Conservation (phyloP, 1,139 yeast species). For the Torulaspora globosa region DNA sequence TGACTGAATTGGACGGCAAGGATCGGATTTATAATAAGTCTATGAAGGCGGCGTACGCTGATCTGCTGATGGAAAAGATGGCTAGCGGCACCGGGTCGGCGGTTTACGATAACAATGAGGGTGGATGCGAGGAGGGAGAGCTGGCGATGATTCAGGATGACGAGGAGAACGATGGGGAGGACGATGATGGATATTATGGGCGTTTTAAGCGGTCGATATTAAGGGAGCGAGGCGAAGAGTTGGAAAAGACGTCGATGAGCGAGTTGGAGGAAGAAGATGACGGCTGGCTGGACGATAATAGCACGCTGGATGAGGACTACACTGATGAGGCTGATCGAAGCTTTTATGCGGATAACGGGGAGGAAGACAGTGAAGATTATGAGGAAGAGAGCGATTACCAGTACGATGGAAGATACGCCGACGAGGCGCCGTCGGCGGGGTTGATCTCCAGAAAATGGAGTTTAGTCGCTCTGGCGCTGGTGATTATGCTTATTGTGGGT, state of each 20-base stretch:
- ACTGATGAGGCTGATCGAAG: slow-evolving; percentile 20
- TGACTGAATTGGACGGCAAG: slow-evolving; percentile 5
- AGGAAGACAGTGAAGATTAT: background rate
- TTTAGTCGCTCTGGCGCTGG: background rate
- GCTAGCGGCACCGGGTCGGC: slow-evolving; percentile 7
- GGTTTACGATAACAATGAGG: slow-evolving; percentile 14
- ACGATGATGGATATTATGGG: slow-evolving; percentile 10
- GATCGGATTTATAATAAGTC: slow-evolving; percentile 14
- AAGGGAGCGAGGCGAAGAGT: slow-evolving; percentile 9
- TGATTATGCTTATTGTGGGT: slow-evolving; percentile 6
- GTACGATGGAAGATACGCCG: slow-evolving; percentile 2
- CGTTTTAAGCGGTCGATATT: slow-evolving; percentile 16
- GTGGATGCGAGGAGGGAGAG: slow-evolving; percentile 14
- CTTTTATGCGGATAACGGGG: slow-evolving; percentile 14
- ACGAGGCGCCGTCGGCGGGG: slow-evolving; percentile 1
- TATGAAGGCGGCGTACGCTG: slow-evolving; percentile 19
- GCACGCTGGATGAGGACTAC: slow-evolving; percentile 15
- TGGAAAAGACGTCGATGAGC: slow-evolving; percentile 9
- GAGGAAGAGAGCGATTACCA: slow-evolving; percentile 3
- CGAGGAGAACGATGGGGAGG: slow-evolving; percentile 8
- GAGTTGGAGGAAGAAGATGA: slow-evolving; percentile 11
- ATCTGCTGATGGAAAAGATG: slow-evolving; percentile 20
- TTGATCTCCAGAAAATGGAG: slow-evolving; percentile 2
- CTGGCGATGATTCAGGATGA: slow-evolving; percentile 13
- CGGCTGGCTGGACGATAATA: slow-evolving; percentile 16